Evolutionary conservation across 202 grass and related monocot species (phyloP), one percentile per base, ranked within the genome.

Genomic region (Schoenoplectus tabernaemontani): DNA sequence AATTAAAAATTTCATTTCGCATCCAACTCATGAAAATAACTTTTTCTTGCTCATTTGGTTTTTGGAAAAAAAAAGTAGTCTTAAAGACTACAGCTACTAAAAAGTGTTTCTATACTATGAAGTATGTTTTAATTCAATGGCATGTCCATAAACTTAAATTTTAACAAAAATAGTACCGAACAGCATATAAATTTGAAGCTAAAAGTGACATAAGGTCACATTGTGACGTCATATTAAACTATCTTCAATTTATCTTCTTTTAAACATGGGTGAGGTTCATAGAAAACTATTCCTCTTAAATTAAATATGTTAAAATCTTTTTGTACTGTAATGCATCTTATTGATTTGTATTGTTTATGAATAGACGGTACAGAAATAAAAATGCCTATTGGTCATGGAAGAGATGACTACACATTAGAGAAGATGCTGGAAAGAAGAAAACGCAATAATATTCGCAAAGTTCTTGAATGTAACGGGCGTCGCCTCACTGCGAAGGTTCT

Each of bases 381-480:
- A 42, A 93, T 93, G 94, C 80, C 67, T 70, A 91, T 76, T 33
- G 80, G 47, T 43, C 86, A 84, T 78, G 61, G 87, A 78, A 85
- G 73, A 66, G 83, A 41, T 26, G 85, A 67, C 17, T 47, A 63
- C 73, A 84, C 83, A 58, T 7, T 65, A 24, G 82, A 86, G 59
- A 91, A 37, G 59, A 83, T 84, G 58, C 47, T 76, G 3, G 66
- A 71, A 81, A 88, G 86, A 57, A 82, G 86, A 71, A 76, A 77
- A 4, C 68, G 60, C 26, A 58, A 24, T 26, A 64, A 75, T 42
- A 82, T 73, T 61, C 87, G 81, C 73, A 82, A 65, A 86, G 81
- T 61, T 17, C 26, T 71, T 10, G 9, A 57, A 75, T 48, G 57
- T 42, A 88, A 62, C 12, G 34, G 78, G 26, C 64, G 80, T 46